These are phyloP conservation scores for Fusarium caatingaense DNA, from an alignment of 2,329 filamentous ascomycete species.

Conservation along the genomic window DNA sequence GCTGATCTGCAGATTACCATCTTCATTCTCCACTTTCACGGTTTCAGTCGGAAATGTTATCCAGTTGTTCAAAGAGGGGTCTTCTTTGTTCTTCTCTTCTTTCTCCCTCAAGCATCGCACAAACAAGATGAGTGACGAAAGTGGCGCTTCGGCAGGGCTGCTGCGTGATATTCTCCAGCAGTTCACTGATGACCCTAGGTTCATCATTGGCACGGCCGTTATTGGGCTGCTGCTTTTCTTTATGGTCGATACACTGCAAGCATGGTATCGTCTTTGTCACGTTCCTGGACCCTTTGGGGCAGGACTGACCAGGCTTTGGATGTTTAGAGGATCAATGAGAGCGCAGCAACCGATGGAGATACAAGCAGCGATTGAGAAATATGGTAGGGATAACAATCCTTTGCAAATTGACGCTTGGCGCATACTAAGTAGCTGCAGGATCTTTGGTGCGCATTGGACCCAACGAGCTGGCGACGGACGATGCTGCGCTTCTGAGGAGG, in stretches of 20 bases:
- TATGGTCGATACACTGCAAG: constrained; percentile 23
- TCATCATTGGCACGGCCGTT: neutral
- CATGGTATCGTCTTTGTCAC: constrained; percentile 51
- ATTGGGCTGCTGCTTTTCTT: constrained; percentile 8
- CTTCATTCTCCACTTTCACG: neutral
- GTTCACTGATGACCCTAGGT: neutral
- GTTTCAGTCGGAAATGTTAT: neutral
- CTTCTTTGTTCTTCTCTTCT: neutral
- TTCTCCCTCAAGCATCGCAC: neutral
- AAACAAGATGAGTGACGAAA: neutral
- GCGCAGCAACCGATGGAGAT: constrained; percentile 43
- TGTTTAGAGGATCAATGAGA: constrained; percentile 45
- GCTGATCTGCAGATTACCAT: neutral
- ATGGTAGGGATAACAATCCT: neutral
- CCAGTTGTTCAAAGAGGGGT: neutral
- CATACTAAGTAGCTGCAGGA: neutral
- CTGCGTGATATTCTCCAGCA: neutral
- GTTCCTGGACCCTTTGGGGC: constrained; percentile 51
- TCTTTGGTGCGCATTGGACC: constrained; percentile 19
- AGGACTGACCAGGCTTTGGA: constrained; percentile 50
- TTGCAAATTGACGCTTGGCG: too few species aligned
- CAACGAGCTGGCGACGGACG: constrained; percentile 13
- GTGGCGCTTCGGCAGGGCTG: neutral
- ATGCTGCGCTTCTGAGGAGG: constrained; percentile 44
- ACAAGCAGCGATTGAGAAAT: constrained; percentile 22